Conservation (phyloP, 2,329 filamentous ascomycete species). For the Colletotrichum aenigma region DNA sequence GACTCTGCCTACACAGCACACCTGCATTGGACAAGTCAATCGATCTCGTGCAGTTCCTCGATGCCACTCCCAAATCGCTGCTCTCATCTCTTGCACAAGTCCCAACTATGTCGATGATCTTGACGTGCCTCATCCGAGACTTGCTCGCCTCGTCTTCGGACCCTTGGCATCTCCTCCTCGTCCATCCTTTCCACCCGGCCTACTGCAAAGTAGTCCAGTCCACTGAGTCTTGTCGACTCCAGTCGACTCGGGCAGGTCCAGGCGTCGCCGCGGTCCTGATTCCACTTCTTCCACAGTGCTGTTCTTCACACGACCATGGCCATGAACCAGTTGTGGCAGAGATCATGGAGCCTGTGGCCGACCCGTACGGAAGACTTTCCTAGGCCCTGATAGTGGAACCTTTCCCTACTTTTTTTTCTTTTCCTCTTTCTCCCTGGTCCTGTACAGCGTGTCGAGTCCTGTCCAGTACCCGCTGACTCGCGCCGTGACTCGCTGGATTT, state of each 20-base stretch:
- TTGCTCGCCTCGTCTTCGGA: neutral
- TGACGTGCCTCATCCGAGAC: neutral
- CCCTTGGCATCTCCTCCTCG: neutral
- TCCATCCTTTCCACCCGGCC: neutral
- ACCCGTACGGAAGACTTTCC: neutral
- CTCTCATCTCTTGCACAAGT: neutral
- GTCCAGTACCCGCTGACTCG: slow-evolving; percentile 9
- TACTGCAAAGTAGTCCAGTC: neutral
- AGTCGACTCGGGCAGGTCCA: neutral
- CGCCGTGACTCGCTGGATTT: slow-evolving; percentile 17
- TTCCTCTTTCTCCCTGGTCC: neutral
- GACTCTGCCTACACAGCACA: neutral
- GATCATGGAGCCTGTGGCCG: neutral
- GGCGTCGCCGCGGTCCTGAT: neutral
- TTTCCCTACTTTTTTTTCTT: neutral
- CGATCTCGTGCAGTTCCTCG: neutral
- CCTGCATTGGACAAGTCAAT: neutral
- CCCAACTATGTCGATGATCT: neutral
- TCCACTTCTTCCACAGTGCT: neutral
- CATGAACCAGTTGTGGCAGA: neutral
- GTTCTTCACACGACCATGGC: neutral
- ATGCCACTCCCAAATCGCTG: neutral
- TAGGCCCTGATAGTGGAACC: neutral
- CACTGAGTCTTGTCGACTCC: neutral
- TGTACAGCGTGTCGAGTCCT: slow-evolving; percentile 10